Conservation (phyloP, 148 eudicot genomes). For the Diospyros kaki region DNA sequence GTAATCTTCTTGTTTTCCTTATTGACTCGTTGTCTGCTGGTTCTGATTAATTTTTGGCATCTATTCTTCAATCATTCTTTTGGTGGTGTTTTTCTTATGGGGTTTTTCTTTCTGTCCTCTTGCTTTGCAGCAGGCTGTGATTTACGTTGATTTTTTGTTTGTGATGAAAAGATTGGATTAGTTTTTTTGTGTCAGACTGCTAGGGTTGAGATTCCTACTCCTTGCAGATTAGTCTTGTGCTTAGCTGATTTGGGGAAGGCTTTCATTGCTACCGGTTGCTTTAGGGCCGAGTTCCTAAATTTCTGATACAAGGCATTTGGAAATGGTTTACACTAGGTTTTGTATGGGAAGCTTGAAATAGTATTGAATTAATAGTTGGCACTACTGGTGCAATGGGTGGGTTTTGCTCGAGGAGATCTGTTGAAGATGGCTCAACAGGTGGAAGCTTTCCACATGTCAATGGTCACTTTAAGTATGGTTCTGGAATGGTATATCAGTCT, state of each 20-base stretch:
- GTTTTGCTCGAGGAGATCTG: slow-evolving; percentile 77
- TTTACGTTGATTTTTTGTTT: background rate
- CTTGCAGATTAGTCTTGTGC: slow-evolving; percentile 13
- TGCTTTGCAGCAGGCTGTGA: slow-evolving; percentile 29
- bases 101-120: slow-evolving; percentile 1
- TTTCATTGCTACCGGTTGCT: slow-evolving; percentile 7
- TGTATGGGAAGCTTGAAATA: slow-evolving; percentile 14
- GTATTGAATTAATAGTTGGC: slow-evolving; percentile 26
- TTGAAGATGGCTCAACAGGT: slow-evolving; percentile 52
- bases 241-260: slow-evolving; percentile 14
- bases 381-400: slow-evolving; percentile 66
- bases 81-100: slow-evolving; percentile 2
- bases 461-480: slow-evolving; percentile 41
- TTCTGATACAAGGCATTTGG: background rate
- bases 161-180: background rate
- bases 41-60: background rate
- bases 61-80: background rate
- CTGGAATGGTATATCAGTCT: slow-evolving; percentile 42
- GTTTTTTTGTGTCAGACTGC: slow-evolving; percentile 15
- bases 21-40: too few species aligned
- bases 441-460: slow-evolving; percentile 51
- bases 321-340: slow-evolving; percentile 4
- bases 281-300: background rate
- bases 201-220: slow-evolving; percentile 6
- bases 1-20: too few species aligned